Conservation (phyloP, 306 rosid genomes). For the Cajanus cajan region DNA sequence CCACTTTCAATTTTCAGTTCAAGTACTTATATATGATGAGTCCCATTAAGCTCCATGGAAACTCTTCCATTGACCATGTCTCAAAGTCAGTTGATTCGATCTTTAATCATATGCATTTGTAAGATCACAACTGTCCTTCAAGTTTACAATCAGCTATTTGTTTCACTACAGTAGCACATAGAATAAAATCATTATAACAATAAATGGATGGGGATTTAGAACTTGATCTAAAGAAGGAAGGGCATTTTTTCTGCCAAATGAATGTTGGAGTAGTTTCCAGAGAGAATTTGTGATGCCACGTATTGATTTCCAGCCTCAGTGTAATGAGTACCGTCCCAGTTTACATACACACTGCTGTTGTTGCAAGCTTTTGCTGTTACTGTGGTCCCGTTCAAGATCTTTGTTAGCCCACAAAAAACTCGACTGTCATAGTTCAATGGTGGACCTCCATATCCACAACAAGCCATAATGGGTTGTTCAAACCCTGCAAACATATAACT, state of each 20-base stretch:
- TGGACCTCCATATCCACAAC: conserved; percentile 84
- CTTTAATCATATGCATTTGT: background rate
- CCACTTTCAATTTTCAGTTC: background rate
- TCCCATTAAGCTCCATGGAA: background rate
- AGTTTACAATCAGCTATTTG: background rate
- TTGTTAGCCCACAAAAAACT: conserved; percentile 60
- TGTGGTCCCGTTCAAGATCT: conserved; percentile 54
- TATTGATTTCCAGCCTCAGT: conserved; percentile 72
- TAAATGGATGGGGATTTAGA: conserved; percentile 14
- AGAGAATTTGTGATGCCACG: conserved; percentile 68
- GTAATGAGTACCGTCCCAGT: conserved; percentile 86
- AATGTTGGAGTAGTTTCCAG: conserved; percentile 60
- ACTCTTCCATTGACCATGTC: background rate
- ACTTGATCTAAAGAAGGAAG: conserved; percentile 55
- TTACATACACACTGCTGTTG: conserved; percentile 55
- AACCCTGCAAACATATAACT: conserved; percentile 48
- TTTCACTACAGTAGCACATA: background rate
- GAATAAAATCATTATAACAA: background rate
- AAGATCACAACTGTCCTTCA: background rate
- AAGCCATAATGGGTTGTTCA: conserved; percentile 70
- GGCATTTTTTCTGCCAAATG: conserved; percentile 59
- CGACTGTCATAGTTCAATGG: conserved; percentile 62
- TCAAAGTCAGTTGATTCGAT: background rate
- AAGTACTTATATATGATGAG: background rate
- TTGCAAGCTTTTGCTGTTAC: conserved; percentile 60